Evolutionary conservation across 352 stramenopile genomes (phyloP), one percentile per base, ranked within the genome.

Genomic region (Pythium dissotocum): DNA sequence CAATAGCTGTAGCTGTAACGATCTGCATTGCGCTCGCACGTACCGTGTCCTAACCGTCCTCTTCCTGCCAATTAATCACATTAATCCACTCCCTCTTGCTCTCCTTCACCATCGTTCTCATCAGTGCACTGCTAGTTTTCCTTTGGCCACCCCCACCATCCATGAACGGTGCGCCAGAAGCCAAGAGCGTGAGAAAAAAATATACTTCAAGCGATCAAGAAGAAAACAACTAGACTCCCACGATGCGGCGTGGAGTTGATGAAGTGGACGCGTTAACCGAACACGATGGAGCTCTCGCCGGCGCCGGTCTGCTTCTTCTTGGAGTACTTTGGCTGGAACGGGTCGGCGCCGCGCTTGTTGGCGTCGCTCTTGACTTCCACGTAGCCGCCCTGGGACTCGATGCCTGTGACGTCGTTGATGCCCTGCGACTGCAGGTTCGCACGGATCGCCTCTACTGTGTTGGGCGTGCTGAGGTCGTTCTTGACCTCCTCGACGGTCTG

Each of bases 401-500:
- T 65, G 30, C 71, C 70, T 59, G 83, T 65, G 32, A 75, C 75
- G 61, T 86, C 81, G 35, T 80, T 53, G 56, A 90, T 88, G 30
- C 82, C 84, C 53, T 92, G 84, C 18, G 78, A 76, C 61, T 90
- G 81, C 28, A 97, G 73, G 66, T 93, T 95, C 40, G 75, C 75
- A 28, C 87, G 79, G 58, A 97, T 94, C 9, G 85, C 85, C 35
- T 87, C 79, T 28, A 91, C 86, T 57, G 94, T 91, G 46, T 67
- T 77, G 6, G 75, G 69, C 30, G 60, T 90, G 35, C 87, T 82
- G 32, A 96, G 68, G 65, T 95, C 87, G 66, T 97, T 79, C 75
- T 95, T 85, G 32, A 97, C 80, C 60, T 97, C 90, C 57, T 96
- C 87, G 28, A 93, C 80, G 8, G 75, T 86, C 75, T 96, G 82